phyloP scores from a whole-genome alignment of 345 rosid genomes.

The Euphorbia tirucalli region DNA sequence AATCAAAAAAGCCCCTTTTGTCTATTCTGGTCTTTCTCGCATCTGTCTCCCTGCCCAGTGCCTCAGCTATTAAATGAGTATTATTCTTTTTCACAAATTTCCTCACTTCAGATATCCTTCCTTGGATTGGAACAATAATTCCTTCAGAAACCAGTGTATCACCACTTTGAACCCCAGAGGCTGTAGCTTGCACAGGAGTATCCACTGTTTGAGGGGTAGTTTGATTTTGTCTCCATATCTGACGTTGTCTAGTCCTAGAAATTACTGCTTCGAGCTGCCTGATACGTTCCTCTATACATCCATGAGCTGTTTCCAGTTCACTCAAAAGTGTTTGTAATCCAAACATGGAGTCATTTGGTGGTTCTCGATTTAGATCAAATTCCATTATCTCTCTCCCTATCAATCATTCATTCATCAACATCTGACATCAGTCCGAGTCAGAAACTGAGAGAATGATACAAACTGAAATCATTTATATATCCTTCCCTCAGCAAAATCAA shows the following conservation, averaged over 20 bases:
- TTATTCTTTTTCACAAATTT: constrained; percentile 23
- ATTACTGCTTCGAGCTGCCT: constrained; percentile 54
- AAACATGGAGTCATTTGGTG: constrained; percentile 30
- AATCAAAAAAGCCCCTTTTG: constrained; percentile 31
- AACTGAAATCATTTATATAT: not conserved
- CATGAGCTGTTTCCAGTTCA: constrained; percentile 48
- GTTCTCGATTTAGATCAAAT: constrained; percentile 55
- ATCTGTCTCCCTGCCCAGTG: not conserved
- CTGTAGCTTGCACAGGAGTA: constrained; percentile 20
- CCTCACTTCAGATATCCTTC: constrained; percentile 23
- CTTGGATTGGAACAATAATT: constrained; percentile 24
- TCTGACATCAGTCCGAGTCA: not conserved
- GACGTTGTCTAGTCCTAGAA: constrained; percentile 44
- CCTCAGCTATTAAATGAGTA: constrained; percentile 37
- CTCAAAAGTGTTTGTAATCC: constrained; percentile 36
- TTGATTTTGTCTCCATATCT: constrained; percentile 32
- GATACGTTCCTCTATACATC: constrained; percentile 52
- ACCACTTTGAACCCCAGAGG: constrained; percentile 22
- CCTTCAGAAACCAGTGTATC: constrained; percentile 7
- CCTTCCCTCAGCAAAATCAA: not conserved
- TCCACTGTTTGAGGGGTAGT: constrained; percentile 13
- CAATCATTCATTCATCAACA: constrained; percentile 14
- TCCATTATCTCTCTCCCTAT: constrained; percentile 41
- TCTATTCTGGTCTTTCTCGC: too few relatives aligned
- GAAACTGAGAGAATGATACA: too few relatives aligned